phyloP scores from a whole-genome alignment of 2,329 filamentous ascomycete species.

The Boeremia lycopersici region DNA sequence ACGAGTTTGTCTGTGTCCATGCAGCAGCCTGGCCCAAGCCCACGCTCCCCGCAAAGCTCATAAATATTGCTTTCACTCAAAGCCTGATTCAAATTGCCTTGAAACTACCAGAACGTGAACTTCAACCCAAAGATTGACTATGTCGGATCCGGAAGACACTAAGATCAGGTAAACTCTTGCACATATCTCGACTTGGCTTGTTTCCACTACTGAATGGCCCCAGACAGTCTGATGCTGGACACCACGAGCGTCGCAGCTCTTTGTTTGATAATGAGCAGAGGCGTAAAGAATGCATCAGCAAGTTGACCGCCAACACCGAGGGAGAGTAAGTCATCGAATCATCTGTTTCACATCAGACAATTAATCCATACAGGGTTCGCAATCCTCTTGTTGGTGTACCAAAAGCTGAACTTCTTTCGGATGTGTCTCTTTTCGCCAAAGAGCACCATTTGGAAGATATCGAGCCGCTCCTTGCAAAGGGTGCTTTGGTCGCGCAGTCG shows the following conservation, averaged over 20 bases:
- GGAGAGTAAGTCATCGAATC: conserved; percentile 41
- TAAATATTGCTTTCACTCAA: conserved; percentile 8
- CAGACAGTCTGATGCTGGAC: conserved; percentile 9
- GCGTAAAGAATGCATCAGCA: conserved; percentile 31
- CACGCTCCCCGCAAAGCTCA: conserved; percentile 11
- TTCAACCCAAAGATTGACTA: conserved; percentile 6
- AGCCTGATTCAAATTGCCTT: neutral
- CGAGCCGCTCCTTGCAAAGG: conserved; percentile 59
- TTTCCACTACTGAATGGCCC: neutral
- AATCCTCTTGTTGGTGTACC: conserved; percentile 65
- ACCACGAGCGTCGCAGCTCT: conserved; percentile 31
- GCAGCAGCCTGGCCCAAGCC: conserved; percentile 2
- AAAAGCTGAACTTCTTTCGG: conserved; percentile 57
- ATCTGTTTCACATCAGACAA: neutral
- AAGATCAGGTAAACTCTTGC: conserved; percentile 23
- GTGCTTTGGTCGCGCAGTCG: conserved; percentile 73
- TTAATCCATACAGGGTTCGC: conserved; percentile 52
- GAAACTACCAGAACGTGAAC: neutral
- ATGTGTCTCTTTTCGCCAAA: conserved; percentile 67
- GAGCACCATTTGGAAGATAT: conserved; percentile 65
- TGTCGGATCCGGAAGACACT: conserved; percentile 23
- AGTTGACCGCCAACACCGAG: conserved; percentile 36
- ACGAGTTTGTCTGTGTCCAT: conserved; percentile 1
- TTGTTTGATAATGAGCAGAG: conserved; percentile 29
- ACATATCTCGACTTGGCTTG: neutral